Evolutionary conservation across 2,329 filamentous ascomycete species (phyloP), one percentile per base, ranked within the genome.

Genomic region (Arthrobotrys sinensis): DNA sequence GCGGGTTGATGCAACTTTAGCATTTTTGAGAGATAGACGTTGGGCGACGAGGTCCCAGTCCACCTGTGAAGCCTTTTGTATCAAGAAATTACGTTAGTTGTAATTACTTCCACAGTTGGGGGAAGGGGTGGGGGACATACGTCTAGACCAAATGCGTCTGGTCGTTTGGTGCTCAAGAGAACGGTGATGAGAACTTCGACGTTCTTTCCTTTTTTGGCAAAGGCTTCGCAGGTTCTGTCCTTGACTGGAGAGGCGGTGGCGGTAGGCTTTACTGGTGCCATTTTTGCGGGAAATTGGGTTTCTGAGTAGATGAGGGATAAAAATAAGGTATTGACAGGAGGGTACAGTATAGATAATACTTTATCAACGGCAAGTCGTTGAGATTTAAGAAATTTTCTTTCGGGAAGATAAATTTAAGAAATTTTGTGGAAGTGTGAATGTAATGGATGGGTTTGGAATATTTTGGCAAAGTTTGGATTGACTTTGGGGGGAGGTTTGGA

Each of bases 1-100:
- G 12, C 73, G 48, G 12, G 45, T 40, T 5, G 66, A 62, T 1
- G 73, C 73, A 19, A 48, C 28, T 28, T 32, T 77, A 3, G 66
- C 28, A 16, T 65, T 70, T 16, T 77, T 77, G 40, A 77, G 66
- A 16, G n/a, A 11, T 5, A 77, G 60, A 7, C 66, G 66, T 34
- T 53, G 46, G 16, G 57, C 60, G 24, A 66, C 73, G 19, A 71
- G 65, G 40, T 77, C 66, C 73, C 73, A 77, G 66, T 77, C 28
- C 4, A 77, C 66, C 36, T 71, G 46, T 45, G 66, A 60, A 11
- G n/a, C 14, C 66, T 77, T 32, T n/a, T 3, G 1, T 46, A 19
- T 55, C 46, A 19, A 36, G 24, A 19, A 38, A 10, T 38, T 11
- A 3, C 16, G 38, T 67, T 65, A 48, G 16, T 40, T 38, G 16